Conservation (phyloP, 2,329 filamentous ascomycete genomes). For the Fusarium nodosum region DNA sequence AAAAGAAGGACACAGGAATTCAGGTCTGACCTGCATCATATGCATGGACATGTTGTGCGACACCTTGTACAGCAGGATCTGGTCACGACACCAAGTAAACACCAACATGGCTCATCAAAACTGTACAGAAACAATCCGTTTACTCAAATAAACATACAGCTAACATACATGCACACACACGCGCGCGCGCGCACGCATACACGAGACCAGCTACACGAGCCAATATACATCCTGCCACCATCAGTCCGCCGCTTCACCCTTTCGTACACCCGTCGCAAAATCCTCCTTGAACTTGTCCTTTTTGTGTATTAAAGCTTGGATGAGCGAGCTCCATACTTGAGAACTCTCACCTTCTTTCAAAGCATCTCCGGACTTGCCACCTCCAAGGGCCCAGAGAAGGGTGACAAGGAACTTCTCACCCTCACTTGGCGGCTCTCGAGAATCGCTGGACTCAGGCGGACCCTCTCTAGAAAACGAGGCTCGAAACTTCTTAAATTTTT, state of each 20-base stretch:
- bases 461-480: not conserved
- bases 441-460: not conserved
- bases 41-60: constrained; percentile 12
- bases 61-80: constrained; percentile 14
- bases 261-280: not conserved
- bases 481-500: not conserved
- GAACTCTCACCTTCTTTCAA: not conserved
- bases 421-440: not conserved
- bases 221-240: not conserved
- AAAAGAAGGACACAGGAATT: not conserved
- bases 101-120: not conserved
- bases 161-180: not conserved
- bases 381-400: constrained; percentile 16
- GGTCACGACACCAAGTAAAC: constrained; percentile 13
- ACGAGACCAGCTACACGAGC: not conserved
- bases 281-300: not conserved
- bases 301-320: not conserved
- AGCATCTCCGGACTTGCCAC: not conserved
- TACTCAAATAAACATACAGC: not conserved
- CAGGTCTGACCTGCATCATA: constrained; percentile 4
- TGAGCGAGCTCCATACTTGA: constrained; percentile 1
- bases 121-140: no score
- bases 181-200: not conserved
- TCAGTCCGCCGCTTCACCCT: not conserved
- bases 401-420: not conserved